These are phyloP conservation scores for Ceratocystis diversiconidia DNA, from an alignment of 2,329 filamentous ascomycete species.

Conservation along the genomic window DNA sequence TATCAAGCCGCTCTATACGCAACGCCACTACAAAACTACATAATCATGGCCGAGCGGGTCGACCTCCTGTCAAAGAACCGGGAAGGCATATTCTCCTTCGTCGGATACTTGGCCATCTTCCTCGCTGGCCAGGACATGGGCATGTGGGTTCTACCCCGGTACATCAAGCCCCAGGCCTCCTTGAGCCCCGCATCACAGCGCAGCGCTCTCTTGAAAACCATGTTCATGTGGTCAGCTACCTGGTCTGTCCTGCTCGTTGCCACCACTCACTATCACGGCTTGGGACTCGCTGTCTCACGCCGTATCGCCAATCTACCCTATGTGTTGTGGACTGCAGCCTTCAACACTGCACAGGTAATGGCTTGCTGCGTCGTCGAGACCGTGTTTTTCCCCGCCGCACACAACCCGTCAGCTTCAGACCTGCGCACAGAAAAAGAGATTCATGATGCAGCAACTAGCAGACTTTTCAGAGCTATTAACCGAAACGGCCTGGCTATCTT, in stretches of 20 bases:
- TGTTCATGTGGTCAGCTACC: slow-evolving; percentile 48
- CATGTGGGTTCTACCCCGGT: slow-evolving; percentile 58
- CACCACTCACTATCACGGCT: slow-evolving; percentile 54
- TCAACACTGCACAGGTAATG: slow-evolving; percentile 72
- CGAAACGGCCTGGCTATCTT: slow-evolving; percentile 78
- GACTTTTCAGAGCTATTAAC: slow-evolving; percentile 71
- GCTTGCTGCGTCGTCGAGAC: slow-evolving; percentile 67
- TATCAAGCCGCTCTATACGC: slow-evolving; percentile 68
- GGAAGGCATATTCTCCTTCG: slow-evolving; percentile 89
- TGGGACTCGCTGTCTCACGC: slow-evolving; percentile 66
- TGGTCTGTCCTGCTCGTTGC: slow-evolving; percentile 62
- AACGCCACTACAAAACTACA: slow-evolving; percentile 65
- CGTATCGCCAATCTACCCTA: slow-evolving; percentile 89
- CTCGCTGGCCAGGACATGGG: slow-evolving; percentile 76
- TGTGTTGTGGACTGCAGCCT: slow-evolving; percentile 80
- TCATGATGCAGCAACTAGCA: slow-evolving; percentile 59
- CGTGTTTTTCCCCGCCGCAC: slow-evolving; percentile 50
- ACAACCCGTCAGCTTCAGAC: slow-evolving; percentile 12
- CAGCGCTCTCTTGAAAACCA: slow-evolving; percentile 44
- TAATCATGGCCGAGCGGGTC: slow-evolving; percentile 66
- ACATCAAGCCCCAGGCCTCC: slow-evolving; percentile 31
- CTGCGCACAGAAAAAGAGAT: slow-evolving; percentile 44
- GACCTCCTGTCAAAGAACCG: slow-evolving; percentile 78
- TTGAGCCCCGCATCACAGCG: slow-evolving; percentile 30
- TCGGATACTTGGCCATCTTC: slow-evolving; percentile 85